These are phyloP conservation scores for Prunus armeniaca DNA, from an alignment of 306 rosid genomes.

Conservation along the genomic window DNA sequence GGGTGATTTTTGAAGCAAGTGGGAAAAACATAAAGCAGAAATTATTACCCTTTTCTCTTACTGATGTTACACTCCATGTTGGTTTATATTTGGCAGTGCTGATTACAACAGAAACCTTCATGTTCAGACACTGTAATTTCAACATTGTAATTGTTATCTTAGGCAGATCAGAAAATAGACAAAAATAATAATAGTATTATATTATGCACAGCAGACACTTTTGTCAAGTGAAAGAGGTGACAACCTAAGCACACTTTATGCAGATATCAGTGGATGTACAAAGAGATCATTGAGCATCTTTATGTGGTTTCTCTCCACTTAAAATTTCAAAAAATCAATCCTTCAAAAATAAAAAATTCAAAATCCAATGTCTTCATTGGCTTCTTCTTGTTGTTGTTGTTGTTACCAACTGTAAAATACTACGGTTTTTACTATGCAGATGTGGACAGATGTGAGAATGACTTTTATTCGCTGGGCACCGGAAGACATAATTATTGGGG, in stretches of 20 bases:
- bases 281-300: conserved; percentile 4
- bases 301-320: not conserved
- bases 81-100: conserved; percentile 21
- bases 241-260: conserved; percentile 19
- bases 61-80: conserved; percentile 5
- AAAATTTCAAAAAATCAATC: not conserved
- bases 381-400: not conserved
- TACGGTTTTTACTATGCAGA: conserved; percentile 2
- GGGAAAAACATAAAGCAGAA: not conserved
- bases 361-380: not conserved
- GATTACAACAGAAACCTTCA: not conserved
- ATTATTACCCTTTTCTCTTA: conserved; percentile 1
- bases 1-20: not conserved
- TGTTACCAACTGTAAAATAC: conserved; percentile 30
- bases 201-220: not conserved
- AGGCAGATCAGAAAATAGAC: not conserved
- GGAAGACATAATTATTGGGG: conserved; percentile 32
- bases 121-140: not conserved
- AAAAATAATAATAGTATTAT: not conserved
- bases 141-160: not conserved
- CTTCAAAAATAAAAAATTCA: not conserved
- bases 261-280: conserved; percentile 13
- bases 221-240: conserved; percentile 16
- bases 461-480: conserved; percentile 17
- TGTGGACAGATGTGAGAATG: conserved; percentile 25